These are phyloP conservation scores for Tetrahymena elliotti DNA, from an alignment of 73 alveolate species.

Conservation along the genomic window DNA sequence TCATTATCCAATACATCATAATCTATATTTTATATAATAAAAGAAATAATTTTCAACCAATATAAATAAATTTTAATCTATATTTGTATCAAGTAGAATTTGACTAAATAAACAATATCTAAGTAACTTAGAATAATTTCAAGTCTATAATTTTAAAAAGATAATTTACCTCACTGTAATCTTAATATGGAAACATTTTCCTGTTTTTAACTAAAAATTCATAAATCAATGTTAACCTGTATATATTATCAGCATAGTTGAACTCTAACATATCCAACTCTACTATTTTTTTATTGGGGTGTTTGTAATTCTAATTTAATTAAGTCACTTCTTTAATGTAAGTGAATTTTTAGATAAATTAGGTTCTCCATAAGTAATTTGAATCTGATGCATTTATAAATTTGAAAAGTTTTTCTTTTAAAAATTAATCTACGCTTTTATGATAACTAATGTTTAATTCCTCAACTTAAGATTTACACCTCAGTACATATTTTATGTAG, in stretches of 20 bases:
- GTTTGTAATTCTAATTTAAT: neutral
- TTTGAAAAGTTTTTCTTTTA: neutral
- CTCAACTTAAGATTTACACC: neutral
- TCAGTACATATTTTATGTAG: neutral
- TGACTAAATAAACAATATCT: too few relatives aligned
- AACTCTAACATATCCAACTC: neutral
- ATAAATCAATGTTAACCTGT: neutral
- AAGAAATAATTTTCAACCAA: neutral
- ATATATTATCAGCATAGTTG: neutral
- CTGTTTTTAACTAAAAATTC: neutral
- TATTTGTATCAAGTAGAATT: neutral
- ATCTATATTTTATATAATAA: neutral
- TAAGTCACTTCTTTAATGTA: neutral
- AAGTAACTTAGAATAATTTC: too few relatives aligned
- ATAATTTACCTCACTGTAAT: neutral
- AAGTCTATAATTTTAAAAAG: too few relatives aligned
- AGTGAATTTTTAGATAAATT: neutral
- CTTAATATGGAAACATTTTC: neutral
- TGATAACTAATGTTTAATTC: neutral
- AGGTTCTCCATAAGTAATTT: neutral
- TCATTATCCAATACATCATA: neutral
- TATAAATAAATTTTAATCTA: too few relatives aligned
- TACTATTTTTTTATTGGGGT: neutral
- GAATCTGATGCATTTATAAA: neutral
- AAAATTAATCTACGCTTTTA: neutral